Evolutionary conservation across 208 protist genomes (phyloP), one percentile per base, ranked within the genome.

Genomic region (Acanthamoeba divionensis): DNA sequence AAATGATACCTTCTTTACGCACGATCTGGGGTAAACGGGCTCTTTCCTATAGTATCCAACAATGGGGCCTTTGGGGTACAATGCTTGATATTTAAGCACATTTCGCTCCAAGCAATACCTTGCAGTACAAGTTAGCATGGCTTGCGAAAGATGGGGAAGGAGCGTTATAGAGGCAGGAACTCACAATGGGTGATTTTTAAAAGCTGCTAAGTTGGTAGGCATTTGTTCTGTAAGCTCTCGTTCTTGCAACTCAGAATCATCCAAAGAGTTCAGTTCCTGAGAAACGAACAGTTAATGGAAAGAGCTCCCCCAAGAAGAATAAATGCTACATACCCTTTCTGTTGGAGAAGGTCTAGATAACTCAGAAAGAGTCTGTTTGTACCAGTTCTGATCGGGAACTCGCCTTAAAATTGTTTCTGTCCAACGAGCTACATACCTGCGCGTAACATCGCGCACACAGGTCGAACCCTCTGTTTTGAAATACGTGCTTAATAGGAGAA

Each of bases 111-210:
- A 31, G 29, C 71, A 82, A 26, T 82, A 82, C 12, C 62, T 67
- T n/a, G 52, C 52, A 67, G 62, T 31, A 67, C 8, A 24, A 29
- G 18, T n/a, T 12, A 18, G 36, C 26, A 31, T 7, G 9, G 62
- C n/a, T n/a, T 41, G 10, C 10, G 36, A 18, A 67, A 31, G n/a
- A 67, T 12, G 15, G 9, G 36, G 62, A 18, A 24, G 62, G 9
- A 67, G 62, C 10, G 15, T 9, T 67, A 31, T 7, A 67, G n/a
- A 24, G 8, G 18, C n/a, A 18, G n/a, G n/a, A n/a, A n/a, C n/a
- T n/a, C 13, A 67, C 65, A 82, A 50, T 0, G 71, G 71, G 33
- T 82, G 71, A 4, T n/a, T 82, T 26, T 82, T 82, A 50, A 82
- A 82, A 0, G 45, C 71, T 5, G 71, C 0, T 6, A 82, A 33